phyloP scores from a whole-genome alignment of 164 flowering plant genomes.

The Cinnamomum micranthum region DNA sequence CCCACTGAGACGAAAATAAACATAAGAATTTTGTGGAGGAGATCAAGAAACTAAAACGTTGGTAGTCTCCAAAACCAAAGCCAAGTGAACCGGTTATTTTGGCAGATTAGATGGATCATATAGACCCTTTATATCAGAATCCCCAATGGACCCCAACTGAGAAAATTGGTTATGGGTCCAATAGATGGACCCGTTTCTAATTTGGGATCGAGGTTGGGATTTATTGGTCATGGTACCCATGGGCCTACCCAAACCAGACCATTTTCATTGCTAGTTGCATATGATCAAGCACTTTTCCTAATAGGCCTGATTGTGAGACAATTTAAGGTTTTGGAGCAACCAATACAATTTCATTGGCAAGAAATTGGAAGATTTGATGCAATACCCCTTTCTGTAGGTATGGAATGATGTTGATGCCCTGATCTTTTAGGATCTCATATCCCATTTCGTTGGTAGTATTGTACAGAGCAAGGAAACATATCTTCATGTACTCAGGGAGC shows the following conservation, averaged over 20 bases:
- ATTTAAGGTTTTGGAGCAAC: no score
- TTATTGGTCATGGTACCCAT: background rate
- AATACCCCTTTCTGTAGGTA: slow-evolving; percentile 37
- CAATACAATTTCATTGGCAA: no score
- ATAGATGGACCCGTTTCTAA: background rate
- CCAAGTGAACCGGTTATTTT: background rate
- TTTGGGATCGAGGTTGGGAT: background rate
- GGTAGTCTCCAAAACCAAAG: background rate
- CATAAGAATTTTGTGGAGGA: no score
- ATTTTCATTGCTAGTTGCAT: background rate
- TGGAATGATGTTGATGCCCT: slow-evolving; percentile 27
- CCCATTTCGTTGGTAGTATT: slow-evolving; percentile 32
- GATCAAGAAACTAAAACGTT: no score
- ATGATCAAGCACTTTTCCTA: no score
- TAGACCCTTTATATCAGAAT: background rate
- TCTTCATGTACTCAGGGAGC: slow-evolving; percentile 47
- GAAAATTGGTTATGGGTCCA: background rate
- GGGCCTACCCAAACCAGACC: background rate
- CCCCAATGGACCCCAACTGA: background rate
- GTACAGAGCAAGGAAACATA: slow-evolving; percentile 36
- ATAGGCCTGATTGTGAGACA: no score
- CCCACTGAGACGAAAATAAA: slow-evolving; percentile 3
- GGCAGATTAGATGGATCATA: no score
- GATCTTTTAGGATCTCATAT: slow-evolving; percentile 23
- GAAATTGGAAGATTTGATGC: background rate